Evolutionary conservation across 495 filamentous ascomycete species (phyloP).

Genomic region (Trichoderma parareesei): DNA sequence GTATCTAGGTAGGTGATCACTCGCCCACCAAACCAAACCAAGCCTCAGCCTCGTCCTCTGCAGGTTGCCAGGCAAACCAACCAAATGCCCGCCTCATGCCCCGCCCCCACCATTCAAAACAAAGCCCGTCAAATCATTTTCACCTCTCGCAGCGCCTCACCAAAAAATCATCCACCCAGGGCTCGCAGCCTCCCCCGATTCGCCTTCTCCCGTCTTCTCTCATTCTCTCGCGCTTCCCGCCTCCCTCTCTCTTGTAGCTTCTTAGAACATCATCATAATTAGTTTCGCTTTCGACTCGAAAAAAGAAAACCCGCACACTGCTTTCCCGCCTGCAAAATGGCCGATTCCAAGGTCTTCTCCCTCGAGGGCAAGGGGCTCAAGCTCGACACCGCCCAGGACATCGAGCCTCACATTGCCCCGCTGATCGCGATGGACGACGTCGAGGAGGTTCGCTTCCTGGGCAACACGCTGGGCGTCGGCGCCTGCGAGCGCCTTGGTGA

Average conservation of each 20-base stretch:
- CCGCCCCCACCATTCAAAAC: conserved; percentile 9
- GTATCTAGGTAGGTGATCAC: too few relatives aligned
- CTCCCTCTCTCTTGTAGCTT: background rate
- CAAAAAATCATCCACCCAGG: background rate
- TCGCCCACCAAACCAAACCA: too few relatives aligned
- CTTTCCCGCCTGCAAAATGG: conserved; percentile 28
- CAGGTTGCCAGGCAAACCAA: conserved; percentile 4
- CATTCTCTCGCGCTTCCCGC: background rate
- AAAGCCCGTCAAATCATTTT: conserved; percentile 5
- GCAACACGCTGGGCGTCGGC: conserved; percentile 85
- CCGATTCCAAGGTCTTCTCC: conserved; percentile 57
- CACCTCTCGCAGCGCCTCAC: background rate
- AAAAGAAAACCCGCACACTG: too few relatives aligned
- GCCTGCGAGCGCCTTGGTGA: conserved; percentile 77
- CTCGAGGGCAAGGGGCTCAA: conserved; percentile 86
- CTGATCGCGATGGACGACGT: conserved; percentile 64
- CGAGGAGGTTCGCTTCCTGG: conserved; percentile 73
- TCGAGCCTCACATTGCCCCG: conserved; percentile 72
- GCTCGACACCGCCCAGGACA: conserved; percentile 77
- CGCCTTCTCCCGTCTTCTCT: background rate
- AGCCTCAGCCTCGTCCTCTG: background rate
- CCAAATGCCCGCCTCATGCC: background rate
- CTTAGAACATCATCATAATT: background rate
- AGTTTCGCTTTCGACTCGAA: background rate
- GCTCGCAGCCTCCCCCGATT: background rate